These are phyloP conservation scores for Aphanoascus verrucosus DNA, from an alignment of 2,329 filamentous ascomycete species.

Conservation along the genomic window DNA sequence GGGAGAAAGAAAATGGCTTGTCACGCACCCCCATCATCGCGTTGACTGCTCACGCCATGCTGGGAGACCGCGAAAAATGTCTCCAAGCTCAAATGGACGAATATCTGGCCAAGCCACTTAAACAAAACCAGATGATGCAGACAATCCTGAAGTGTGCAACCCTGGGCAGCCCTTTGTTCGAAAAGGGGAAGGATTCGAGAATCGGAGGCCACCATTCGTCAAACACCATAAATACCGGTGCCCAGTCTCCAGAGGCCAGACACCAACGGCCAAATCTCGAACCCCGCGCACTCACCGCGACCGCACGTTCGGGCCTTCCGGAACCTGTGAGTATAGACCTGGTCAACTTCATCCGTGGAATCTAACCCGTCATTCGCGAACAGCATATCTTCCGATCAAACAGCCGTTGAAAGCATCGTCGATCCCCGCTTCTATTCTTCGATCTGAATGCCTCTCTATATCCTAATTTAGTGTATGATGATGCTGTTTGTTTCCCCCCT, in stretches of 20 bases:
- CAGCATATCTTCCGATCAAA: slow-evolving; percentile 41
- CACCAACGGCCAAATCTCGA: slow-evolving; percentile 33
- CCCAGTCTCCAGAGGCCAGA: slow-evolving; percentile 16
- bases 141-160: slow-evolving; percentile 96
- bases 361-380: slow-evolving; percentile 2
- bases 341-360: background rate
- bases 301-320: background rate
- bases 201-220: slow-evolving; percentile 9
- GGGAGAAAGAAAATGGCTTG: slow-evolving; percentile 69
- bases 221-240: background rate
- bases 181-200: slow-evolving; percentile 33
- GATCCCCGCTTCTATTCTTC: background rate
- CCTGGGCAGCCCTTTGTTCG: slow-evolving; percentile 48
- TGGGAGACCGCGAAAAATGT: slow-evolving; percentile 95
- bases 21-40: slow-evolving; percentile 91
- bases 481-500: background rate
- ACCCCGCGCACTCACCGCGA: slow-evolving; percentile 40
- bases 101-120: slow-evolving; percentile 90
- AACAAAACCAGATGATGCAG: slow-evolving; percentile 95
- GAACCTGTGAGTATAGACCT: slow-evolving; percentile 9
- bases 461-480: background rate
- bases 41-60: slow-evolving; percentile 94
- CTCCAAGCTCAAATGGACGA: slow-evolving; percentile 99
- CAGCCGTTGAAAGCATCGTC: slow-evolving; percentile 34
- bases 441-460: background rate